Base-by-base conservation (phyloP, 805 yeast species). In the Candida wancherniae region DNA sequence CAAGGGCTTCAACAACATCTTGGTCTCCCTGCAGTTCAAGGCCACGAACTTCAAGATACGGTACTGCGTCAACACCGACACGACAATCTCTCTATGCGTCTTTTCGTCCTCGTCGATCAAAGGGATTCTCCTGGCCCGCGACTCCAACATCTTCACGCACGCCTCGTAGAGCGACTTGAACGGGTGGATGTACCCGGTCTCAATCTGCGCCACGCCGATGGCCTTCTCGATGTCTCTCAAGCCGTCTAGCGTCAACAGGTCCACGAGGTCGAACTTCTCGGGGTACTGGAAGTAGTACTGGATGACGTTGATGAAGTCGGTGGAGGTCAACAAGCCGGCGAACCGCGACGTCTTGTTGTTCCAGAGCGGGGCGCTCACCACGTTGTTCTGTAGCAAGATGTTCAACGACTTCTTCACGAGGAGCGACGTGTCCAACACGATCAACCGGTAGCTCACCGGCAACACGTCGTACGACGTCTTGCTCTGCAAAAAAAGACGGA, bases 301-400 rank as follows among this genome's bases (percentile, higher is more conserved):
- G 40, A 92, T 86, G 32, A 90, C 97, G 48, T 92, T 90, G 44
- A 92, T 84, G 57, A 87, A 92, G 62, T 92, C 98, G 23, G 84
- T 75, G 11, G 94, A 78, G 4, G 97, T 92, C 48, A 92, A 67
- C 40, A 92, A 71, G 3, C 99, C 99, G 2, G 97, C 97, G 66
- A 92, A 92, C 49, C 83, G 71, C 10, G 95, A 83, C 10, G 84
- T 77, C 50, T 81, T 75, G 36, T 90, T 81, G 58, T 90, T 84
- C 99, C 99, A 92, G 31, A 92, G 66, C 3, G 99, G 98, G 4
- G 97, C 97, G 33, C 94, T 81, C 19, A 92, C 97, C 50, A 92
- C 86, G 53, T 85, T 84, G 57, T 92, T 92, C 54, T 92, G 97
- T 31, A 92, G 67, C 39, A 92, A 62, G 17, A 94, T 88, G 43